A percentile compares a stretch with the other conserved stretches of the same genome.
These are phyloP conservation scores for Apiospora sp. DNA, from an alignment of 2,329 filamentous ascomycete species.

Conservation along the genomic window DNA sequence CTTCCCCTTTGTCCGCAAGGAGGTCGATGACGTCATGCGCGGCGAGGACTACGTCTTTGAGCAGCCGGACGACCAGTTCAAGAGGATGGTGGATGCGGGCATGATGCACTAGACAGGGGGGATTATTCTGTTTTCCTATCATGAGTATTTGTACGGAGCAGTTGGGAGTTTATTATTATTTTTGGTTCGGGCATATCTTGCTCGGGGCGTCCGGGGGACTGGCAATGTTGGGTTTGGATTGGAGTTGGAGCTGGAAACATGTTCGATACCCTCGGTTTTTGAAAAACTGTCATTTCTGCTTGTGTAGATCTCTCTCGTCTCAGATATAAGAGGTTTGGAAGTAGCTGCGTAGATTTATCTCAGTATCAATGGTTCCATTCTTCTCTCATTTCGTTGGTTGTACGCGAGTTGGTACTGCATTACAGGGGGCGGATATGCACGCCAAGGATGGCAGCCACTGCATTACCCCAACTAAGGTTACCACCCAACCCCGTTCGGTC, in stretches of 20 bases:
- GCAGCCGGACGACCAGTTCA: slow-evolving; percentile 54
- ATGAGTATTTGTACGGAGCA: background rate
- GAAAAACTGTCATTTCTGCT: slow-evolving; percentile 1
- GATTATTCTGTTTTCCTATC: background rate
- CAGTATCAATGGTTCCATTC: background rate
- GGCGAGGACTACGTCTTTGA: slow-evolving; percentile 51
- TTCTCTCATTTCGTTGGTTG: background rate
- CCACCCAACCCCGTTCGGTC: background rate
- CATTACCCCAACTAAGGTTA: background rate
- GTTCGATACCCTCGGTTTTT: slow-evolving; percentile 10
- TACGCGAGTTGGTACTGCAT: background rate
- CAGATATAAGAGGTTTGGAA: background rate
- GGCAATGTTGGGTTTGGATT: background rate
- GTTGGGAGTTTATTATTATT: background rate
- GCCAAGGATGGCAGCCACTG: background rate
- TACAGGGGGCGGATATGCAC: background rate
- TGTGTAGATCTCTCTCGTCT: background rate
- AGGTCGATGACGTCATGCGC: slow-evolving; percentile 61
- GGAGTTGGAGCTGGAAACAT: background rate
- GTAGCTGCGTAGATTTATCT: background rate
- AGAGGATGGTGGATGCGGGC: slow-evolving; percentile 44
- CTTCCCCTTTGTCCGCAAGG: slow-evolving; percentile 62
- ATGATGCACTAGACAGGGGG: background rate
- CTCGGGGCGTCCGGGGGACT: background rate
- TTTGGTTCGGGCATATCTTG: background rate